Base-by-base conservation (phyloP, 495 filamentous ascomycete genomes). In the Elaphomyces granulatus region DNA sequence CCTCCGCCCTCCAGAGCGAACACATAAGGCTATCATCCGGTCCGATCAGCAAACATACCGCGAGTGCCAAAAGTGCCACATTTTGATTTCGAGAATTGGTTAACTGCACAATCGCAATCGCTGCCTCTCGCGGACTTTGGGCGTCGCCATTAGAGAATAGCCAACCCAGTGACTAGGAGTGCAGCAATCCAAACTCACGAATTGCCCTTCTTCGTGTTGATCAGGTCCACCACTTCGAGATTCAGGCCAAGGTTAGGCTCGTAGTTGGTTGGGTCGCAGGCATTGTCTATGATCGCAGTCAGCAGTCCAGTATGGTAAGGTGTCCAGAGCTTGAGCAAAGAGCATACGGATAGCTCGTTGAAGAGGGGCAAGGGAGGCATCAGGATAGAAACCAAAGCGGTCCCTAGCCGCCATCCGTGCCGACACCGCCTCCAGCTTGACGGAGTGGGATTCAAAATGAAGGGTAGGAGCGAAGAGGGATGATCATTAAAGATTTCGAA, bases 191-290 rank as follows among this genome's bases (percentile, higher is more conserved):
- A 28, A 37, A 65, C 73, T 68, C 67, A 82, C 71, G 92, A 78
- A 62, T 82, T 85, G 58, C 90, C 88, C 64, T 96, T 96, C 71
- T 96, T 98, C 51, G 81, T 80, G 57, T 98, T 98, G 67, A 98
- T 82, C 45, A 95, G 64, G 66, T 98, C 90, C 42, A 85, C 70
- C 51, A 98, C 94, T 73, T 98, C 90, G 55, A 98, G 81, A 59
- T 87, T 87, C 43, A 96, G 71, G 37, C 88, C 92, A 38, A 98
- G 78, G 56, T 96, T 95, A 42, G 90, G 87, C 64, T 96, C 92
- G 67, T 83, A 94, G 64, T 95, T 96, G 46, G 86, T 80, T 30
- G 90, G 83, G 54, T 88, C 87, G 61, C 90, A 95, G 49, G 90
- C 90, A 63, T 83, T 83, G 49, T 87, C 79, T 83, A 26, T 34